phyloP scores from a whole-genome alignment of 805 yeast species.

The Hanseniaspora taiwanica region DNA sequence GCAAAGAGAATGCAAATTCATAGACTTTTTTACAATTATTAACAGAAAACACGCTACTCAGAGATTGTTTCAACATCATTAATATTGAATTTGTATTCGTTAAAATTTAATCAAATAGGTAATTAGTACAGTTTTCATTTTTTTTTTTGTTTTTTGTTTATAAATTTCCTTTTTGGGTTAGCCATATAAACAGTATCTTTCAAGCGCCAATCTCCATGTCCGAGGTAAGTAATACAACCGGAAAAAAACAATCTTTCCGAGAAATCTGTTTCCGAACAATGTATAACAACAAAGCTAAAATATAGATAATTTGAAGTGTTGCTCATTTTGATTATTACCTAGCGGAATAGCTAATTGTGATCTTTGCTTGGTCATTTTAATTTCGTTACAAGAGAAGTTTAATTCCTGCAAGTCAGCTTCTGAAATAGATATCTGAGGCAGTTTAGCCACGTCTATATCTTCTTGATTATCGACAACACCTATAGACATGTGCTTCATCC shows the following conservation, averaged over 20 bases:
- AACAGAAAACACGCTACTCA: too few species aligned
- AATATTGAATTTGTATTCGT: too few species aligned
- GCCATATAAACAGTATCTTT: background rate
- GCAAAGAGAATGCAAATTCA: too few species aligned
- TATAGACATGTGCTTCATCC: constrained; percentile 7
- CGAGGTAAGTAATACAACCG: background rate
- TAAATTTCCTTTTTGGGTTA: background rate
- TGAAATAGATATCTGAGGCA: background rate
- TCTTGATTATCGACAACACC: background rate
- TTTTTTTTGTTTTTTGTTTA: background rate
- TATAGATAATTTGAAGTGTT: background rate
- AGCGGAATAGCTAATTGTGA: constrained; percentile 5
- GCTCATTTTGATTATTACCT: background rate
- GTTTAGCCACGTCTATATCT: background rate
- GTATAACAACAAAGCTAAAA: background rate
- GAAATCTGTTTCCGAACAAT: background rate
- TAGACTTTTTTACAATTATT: too few species aligned
- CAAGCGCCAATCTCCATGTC: background rate
- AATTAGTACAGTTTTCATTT: background rate
- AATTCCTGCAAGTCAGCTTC: background rate
- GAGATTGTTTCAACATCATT: too few species aligned
- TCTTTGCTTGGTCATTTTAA: constrained; percentile 6
- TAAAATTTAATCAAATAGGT: too few species aligned
- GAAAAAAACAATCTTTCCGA: too few species aligned
- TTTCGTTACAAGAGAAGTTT: constrained; percentile 4